A percentile compares a stretch with the other conserved stretches of the same genome.
These are phyloP conservation scores for Leccinum insolens DNA, from an alignment of 1,284 basidiomycete species.

Conservation along the genomic window DNA sequence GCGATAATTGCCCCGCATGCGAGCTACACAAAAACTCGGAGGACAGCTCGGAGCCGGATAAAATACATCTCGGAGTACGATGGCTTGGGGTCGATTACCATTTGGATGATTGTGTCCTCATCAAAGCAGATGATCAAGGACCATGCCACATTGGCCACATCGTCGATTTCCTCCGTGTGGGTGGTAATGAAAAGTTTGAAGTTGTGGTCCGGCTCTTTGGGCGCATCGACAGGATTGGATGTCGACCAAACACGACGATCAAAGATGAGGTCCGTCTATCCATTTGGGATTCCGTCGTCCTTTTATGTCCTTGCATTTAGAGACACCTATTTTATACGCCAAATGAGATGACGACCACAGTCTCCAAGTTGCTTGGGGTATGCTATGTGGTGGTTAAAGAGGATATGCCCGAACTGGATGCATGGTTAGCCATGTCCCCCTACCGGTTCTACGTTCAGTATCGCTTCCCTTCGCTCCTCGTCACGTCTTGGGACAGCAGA, in stretches of 20 bases:
- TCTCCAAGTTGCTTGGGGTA: conserved; percentile 47
- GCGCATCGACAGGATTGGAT: conserved; percentile 34
- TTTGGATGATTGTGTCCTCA: conserved; percentile 55
- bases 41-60: conserved; percentile 26
- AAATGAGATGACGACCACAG: conserved; percentile 37
- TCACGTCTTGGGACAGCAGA: conserved; percentile 42
- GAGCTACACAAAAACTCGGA: conserved; percentile 33
- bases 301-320: conserved; percentile 16
- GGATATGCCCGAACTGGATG: conserved; percentile 37
- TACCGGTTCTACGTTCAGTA: conserved; percentile 60
- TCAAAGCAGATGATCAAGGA: conserved; percentile 38
- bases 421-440: conserved; percentile 56
- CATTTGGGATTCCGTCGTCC: neutral
- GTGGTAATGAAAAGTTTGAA: conserved; percentile 3
- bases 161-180: conserved; percentile 18
- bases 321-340: conserved; percentile 45
- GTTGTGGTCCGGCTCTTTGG: conserved; percentile 38
- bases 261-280: conserved; percentile 41
- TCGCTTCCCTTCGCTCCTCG: conserved; percentile 44
- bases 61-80: conserved; percentile 42
- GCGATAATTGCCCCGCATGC: conserved; percentile 57
- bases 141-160: conserved; percentile 44
- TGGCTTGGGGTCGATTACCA: conserved; percentile 52
- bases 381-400: conserved; percentile 49
- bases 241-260: conserved; percentile 29